A percentile compares a stretch with the other conserved stretches of the same genome.
Evolutionary conservation across 352 stramenopile genomes (phyloP).

Genomic region (Phytophthora vignae): DNA sequence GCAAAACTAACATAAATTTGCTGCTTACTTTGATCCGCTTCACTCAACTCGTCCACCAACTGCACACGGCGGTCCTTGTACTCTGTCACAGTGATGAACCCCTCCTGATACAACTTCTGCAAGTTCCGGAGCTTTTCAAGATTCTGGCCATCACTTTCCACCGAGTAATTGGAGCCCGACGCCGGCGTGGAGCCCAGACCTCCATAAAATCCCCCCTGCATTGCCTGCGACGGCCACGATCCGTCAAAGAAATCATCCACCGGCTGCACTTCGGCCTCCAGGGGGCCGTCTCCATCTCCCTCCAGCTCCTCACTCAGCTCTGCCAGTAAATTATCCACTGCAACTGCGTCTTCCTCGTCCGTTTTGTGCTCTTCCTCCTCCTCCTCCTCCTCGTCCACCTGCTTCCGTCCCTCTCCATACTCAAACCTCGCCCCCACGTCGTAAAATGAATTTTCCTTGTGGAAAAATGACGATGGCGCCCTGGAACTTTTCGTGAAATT

Average conservation of each 20-base stretch:
- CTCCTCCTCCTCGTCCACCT: conserved; percentile 26
- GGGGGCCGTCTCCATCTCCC: conserved; percentile 16
- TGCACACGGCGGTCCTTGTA: conserved; percentile 76
- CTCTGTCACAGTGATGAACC: conserved; percentile 84
- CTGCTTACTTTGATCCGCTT: conserved; percentile 64
- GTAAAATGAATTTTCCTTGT: conserved; percentile 19
- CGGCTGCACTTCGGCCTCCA: conserved; percentile 10
- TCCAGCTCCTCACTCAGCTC: conserved; percentile 30
- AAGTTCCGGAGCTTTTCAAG: conserved; percentile 75
- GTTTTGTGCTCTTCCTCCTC: conserved; percentile 41
- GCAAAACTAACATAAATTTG: conserved; percentile 6
- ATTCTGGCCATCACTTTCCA: conserved; percentile 51
- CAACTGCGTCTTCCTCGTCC: conserved; percentile 27
- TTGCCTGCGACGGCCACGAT: conserved; percentile 25
- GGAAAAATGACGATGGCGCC: conserved; percentile 35
- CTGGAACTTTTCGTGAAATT: conserved; percentile 46
- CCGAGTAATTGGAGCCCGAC: conserved; percentile 22
- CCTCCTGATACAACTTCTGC: conserved; percentile 79
- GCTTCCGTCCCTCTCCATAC: conserved; percentile 10
- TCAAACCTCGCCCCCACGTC: conserved; percentile 8
- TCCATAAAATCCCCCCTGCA: neutral
- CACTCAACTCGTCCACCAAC: conserved; percentile 66
- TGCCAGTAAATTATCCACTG: conserved; percentile 18
- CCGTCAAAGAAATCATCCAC: conserved; percentile 31
- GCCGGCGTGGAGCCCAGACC: neutral